phyloP scores from a whole-genome alignment of 1,284 basidiomycete species.

The Puccinia coronata region DNA sequence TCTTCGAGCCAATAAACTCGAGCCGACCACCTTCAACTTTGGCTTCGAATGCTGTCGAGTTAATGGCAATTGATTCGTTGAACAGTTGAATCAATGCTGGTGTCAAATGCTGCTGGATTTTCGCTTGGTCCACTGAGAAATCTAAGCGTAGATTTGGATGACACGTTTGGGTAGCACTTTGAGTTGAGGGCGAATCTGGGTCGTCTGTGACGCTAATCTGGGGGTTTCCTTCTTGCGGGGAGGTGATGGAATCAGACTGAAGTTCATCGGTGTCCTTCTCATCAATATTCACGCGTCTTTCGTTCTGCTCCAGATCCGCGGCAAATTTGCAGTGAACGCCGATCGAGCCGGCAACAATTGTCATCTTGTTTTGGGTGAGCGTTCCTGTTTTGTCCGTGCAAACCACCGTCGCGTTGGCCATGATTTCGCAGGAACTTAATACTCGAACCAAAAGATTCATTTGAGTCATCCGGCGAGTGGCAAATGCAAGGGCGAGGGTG shows the following conservation, averaged over 20 bases:
- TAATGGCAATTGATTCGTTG: constrained; percentile 51
- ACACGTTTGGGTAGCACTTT: not conserved
- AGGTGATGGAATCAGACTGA: not conserved
- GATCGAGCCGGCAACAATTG: constrained; percentile 52
- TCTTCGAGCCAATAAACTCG: constrained; percentile 59
- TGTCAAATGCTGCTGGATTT: not conserved
- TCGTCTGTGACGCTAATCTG: constrained; percentile 19
- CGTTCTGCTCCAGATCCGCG: constrained; percentile 73
- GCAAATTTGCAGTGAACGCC: constrained; percentile 87
- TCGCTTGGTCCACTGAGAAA: constrained; percentile 46
- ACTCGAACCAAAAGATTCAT: constrained; percentile 52
- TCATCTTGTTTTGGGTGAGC: constrained; percentile 52
- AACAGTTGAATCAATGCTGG: constrained; percentile 42
- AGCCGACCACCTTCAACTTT: constrained; percentile 21
- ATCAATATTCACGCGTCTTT: constrained; percentile 70
- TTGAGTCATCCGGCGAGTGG: constrained; percentile 52
- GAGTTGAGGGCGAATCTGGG: not conserved
- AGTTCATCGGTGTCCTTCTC: constrained; percentile 56
- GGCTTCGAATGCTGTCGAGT: constrained; percentile 52
- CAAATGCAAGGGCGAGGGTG: constrained; percentile 52
- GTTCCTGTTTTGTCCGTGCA: constrained; percentile 53
- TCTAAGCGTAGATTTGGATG: constrained; percentile 50
- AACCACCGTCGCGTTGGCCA: constrained; percentile 52
- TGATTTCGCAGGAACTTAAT: constrained; percentile 52
- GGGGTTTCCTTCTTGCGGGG: constrained; percentile 15